Percentiles rank a stretch among this genome's conserved stretches.
phyloP scores from a whole-genome alignment of 1,284 basidiomycete species.

The Tilletia walkeri region DNA sequence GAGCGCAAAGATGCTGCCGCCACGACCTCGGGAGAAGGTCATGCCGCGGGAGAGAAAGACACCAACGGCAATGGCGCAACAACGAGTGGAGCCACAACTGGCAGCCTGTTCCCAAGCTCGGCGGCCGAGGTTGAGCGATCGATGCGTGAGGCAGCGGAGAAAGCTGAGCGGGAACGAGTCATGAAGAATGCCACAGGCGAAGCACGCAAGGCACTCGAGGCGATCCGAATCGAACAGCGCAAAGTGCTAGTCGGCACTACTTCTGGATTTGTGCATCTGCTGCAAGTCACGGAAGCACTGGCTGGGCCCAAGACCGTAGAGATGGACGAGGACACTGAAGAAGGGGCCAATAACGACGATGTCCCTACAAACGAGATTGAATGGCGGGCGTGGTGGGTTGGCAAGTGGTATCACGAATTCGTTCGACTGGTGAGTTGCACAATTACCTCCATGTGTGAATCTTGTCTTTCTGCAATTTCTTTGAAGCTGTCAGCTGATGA shows the following conservation, averaged over 20 bases:
- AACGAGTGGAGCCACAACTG: not conserved
- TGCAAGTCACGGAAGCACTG: slow-evolving; percentile 3
- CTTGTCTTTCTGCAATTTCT: not conserved
- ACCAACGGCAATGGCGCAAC: not conserved
- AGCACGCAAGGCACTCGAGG: slow-evolving; percentile 36
- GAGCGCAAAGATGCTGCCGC: slow-evolving; percentile 35
- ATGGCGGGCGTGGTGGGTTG: slow-evolving; percentile 50
- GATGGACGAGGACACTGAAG: not conserved
- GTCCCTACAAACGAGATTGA: slow-evolving; percentile 18
- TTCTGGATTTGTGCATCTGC: slow-evolving; percentile 32
- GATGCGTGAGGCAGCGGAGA: slow-evolving; percentile 15
- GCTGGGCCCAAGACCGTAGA: not conserved
- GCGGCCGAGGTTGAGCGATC: slow-evolving; percentile 8
- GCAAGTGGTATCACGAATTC: slow-evolving; percentile 42
- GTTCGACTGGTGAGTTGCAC: slow-evolving; percentile 23
- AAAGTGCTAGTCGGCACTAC: slow-evolving; percentile 45
- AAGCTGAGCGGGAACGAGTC: slow-evolving; percentile 21
- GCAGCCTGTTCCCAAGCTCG: slow-evolving; percentile 9
- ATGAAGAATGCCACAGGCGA: slow-evolving; percentile 29
- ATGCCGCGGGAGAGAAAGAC: not conserved
- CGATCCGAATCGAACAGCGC: slow-evolving; percentile 49
- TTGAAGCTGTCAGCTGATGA: not conserved
- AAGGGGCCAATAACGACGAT: slow-evolving; percentile 5
- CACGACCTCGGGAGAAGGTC: slow-evolving; percentile 25
- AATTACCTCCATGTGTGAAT: not conserved